A percentile compares a stretch with the other conserved stretches of the same genome.
Conservation (phyloP, 352 stramenopile species). For the Phytopythium oedochilum region DNA sequence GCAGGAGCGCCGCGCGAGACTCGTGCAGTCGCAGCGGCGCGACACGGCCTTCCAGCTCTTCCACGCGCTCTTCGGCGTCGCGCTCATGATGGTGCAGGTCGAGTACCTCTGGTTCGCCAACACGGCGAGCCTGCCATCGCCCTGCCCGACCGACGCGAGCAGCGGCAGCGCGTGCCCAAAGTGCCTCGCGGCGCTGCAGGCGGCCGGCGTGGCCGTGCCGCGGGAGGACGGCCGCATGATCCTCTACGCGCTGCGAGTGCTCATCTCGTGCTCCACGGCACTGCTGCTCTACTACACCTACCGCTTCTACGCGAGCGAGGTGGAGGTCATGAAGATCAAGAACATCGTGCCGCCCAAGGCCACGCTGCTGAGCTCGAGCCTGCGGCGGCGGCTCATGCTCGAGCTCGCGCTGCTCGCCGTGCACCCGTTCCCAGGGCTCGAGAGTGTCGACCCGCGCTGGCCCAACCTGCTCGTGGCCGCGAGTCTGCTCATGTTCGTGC, state of each 20-base stretch:
- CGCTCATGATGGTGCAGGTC: constrained; percentile 73
- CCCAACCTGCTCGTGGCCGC: constrained; percentile 48
- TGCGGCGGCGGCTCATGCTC: constrained; percentile 38
- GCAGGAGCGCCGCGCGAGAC: constrained; percentile 46
- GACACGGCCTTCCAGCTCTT: constrained; percentile 66
- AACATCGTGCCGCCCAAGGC: constrained; percentile 72
- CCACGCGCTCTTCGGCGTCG: constrained; percentile 56
- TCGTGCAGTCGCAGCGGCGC: constrained; percentile 38
- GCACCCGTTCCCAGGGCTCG: constrained; percentile 69
- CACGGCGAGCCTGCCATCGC: constrained; percentile 26
- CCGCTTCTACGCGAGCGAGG: constrained; percentile 59
- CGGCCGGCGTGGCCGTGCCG: constrained; percentile 16
- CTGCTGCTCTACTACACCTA: constrained; percentile 73
- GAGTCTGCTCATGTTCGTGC: constrained; percentile 60
- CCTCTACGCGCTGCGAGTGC: constrained; percentile 51
- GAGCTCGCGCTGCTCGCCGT: constrained; percentile 48
- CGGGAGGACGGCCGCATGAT: constrained; percentile 55
- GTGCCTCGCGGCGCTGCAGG: constrained; percentile 24
- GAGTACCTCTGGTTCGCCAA: constrained; percentile 72
- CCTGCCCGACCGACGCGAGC: constrained; percentile 23
- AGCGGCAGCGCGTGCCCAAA: constrained; percentile 21
- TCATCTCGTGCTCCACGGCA: constrained; percentile 59
- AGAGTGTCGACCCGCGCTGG: constrained; percentile 55
- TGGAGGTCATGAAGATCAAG: constrained; percentile 76
- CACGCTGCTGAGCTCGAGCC: constrained; percentile 52